These are phyloP conservation scores for Alternaria sp. DNA, from an alignment of 2,329 filamentous ascomycete species.

Conservation along the genomic window DNA sequence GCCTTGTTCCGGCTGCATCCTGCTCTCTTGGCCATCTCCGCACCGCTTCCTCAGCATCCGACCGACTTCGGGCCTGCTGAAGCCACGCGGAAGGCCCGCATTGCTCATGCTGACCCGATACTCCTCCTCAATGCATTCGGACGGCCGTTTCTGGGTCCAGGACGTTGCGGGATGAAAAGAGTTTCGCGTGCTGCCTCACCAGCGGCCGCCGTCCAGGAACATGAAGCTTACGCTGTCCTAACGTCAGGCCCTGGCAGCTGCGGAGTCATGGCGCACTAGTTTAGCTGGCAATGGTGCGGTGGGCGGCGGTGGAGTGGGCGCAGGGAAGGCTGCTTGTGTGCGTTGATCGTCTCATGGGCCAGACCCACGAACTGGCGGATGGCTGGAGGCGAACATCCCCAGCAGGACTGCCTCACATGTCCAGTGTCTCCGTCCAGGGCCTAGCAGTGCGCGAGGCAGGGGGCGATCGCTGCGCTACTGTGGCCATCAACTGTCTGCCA, in stretches of 20 bases:
- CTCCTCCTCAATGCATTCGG: slow-evolving; percentile 6
- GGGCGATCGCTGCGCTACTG: slow-evolving; percentile 42
- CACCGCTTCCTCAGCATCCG: slow-evolving; percentile 22
- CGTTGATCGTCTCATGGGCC: slow-evolving; percentile 48
- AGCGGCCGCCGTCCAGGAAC: slow-evolving; percentile 41
- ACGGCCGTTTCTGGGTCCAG: slow-evolving; percentile 23
- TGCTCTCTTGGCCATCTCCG: slow-evolving; percentile 28
- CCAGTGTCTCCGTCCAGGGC: slow-evolving; percentile 19
- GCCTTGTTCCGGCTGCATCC: slow-evolving; percentile 24
- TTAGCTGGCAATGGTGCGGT: slow-evolving; percentile 33
- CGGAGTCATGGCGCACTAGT: slow-evolving; percentile 29
- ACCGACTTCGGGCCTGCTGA: slow-evolving; percentile 23
- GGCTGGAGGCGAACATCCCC: slow-evolving; percentile 37
- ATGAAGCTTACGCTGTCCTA: slow-evolving; percentile 32
- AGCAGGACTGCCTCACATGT: slow-evolving; percentile 37
- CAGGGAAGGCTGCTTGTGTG: slow-evolving; percentile 14
- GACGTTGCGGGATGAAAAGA: slow-evolving; percentile 15
- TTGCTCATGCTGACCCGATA: slow-evolving; percentile 4
- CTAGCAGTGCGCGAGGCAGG: slow-evolving; percentile 33
- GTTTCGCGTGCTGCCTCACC: slow-evolving; percentile 29
- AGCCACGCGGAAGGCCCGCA: slow-evolving; percentile 17
- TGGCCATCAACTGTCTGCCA: slow-evolving; percentile 32
- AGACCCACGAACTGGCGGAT: slow-evolving; percentile 37
- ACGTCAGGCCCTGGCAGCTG: slow-evolving; percentile 23
- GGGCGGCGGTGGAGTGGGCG: slow-evolving; percentile 20